Conservation (phyloP, 2,329 filamentous ascomycete species). For the Didymosphaeria variabile region DNA sequence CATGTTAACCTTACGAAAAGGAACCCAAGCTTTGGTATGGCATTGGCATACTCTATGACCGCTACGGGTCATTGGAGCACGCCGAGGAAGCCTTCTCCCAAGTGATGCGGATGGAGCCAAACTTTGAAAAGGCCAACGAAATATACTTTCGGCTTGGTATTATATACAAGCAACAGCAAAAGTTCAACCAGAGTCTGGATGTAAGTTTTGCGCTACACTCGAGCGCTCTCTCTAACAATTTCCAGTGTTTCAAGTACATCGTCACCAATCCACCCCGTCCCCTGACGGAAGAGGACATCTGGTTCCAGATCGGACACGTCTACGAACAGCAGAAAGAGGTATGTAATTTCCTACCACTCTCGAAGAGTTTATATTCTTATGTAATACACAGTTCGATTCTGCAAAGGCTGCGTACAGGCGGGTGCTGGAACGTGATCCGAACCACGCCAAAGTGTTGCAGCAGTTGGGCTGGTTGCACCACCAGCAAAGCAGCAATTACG, state of each 20-base stretch:
- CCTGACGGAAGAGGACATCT: conserved; percentile 96
- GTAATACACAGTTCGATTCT: conserved; percentile 78
- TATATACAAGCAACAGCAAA: conserved; percentile 98
- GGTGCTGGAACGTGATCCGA: conserved; percentile 92
- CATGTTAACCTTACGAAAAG: conserved; percentile 52
- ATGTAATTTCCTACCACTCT: conserved; percentile 54
- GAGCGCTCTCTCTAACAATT: conserved; percentile 21
- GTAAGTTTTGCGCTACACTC: conserved; percentile 58
- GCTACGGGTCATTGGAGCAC: conserved; percentile 95
- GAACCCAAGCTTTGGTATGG: conserved; percentile 99
- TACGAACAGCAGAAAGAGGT: conserved; percentile 99
- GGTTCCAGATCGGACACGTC: conserved; percentile 99
- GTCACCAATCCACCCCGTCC: conserved; percentile 91
- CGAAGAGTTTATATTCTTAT: conserved; percentile 31
- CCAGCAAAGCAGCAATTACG: conserved; percentile 90
- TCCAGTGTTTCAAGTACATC: conserved; percentile 98
- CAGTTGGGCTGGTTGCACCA: conserved; percentile 98
- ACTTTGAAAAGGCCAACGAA: conserved; percentile 98
- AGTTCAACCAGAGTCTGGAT: conserved; percentile 90
- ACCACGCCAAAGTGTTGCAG: conserved; percentile 96
- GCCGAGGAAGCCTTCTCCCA: conserved; percentile 98
- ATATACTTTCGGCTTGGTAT: conserved; percentile 99
- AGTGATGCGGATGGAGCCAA: conserved; percentile 97
- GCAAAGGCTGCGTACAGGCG: conserved; percentile 92
- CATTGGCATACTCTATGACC: conserved; percentile 95